Base-by-base conservation (phyloP, 176 grass and related monocot genomes). In the Eleusine coracana region DNA sequence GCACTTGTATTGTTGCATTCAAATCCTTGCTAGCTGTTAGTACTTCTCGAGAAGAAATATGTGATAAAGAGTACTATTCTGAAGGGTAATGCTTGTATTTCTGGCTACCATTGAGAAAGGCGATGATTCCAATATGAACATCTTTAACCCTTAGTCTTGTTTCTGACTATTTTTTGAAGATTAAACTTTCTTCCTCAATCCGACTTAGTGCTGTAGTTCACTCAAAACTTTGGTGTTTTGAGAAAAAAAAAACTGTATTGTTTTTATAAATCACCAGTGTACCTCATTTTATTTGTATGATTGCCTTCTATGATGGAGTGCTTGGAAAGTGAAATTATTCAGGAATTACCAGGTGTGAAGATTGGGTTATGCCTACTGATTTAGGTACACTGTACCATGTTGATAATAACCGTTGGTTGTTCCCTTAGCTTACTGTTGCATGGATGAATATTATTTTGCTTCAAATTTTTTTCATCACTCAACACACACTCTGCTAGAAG, bases 1-100 rank as follows among this genome's bases (percentile, higher is more conserved):
- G 5, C 37, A 28, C 10, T 80, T 75, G 48, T 45, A 2, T 45
- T 82, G 50, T 67, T 27, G 38, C 34, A 36, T 59, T 12, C 36
- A 10, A 61, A 18, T 80, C 61, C 8, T 37, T 1, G 21, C 38
- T 18, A 21, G 9, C 15, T 15, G 16, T 21, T 68, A 25, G 56
- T 59, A 59, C 67, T 88, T 31, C 16, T 77, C 6, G 65, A 39
- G 45, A 45, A 70, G 56, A 45, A 81, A 64, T 60, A 70, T 44
- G 31, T 12, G 17, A 65, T 37, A 13, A 70, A 38, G 3, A 15
- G 18, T 21, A 46, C 34, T 81, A 13, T 46, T 46, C 1, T 18
- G 18, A 51, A 80, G 23, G 17, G 6, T 36, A 36, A 20, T 37
- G 14, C 39, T 77, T 27, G 38, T 71, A 29, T 77, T 59, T 40